Evolutionary conservation across 305 asterid genomes (phyloP).

Genomic region (Fraxinus paxiana): DNA sequence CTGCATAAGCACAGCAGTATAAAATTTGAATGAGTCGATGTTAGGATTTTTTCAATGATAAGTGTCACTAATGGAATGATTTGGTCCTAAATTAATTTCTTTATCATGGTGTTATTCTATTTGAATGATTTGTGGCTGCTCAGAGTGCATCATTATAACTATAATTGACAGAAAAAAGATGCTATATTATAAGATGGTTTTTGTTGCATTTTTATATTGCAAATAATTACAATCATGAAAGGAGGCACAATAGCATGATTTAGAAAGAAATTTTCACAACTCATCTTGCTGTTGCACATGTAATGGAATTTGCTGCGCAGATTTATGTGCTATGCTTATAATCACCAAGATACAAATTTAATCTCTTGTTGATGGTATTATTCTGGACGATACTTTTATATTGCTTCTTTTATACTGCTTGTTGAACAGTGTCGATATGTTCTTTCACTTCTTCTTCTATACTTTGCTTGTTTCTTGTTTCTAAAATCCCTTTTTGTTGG

Average conservation of each 20-base stretch:
- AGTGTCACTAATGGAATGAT: neutral
- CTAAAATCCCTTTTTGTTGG: neutral
- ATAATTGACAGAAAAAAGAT: neutral
- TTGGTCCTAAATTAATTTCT: neutral
- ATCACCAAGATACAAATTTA: conserved; percentile 5
- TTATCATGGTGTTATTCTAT: neutral
- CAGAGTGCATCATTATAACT: neutral
- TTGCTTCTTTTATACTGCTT: conserved; percentile 10
- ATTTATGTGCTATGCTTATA: neutral
- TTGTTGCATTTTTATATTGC: neutral
- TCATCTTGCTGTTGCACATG: neutral
- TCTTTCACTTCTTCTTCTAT: neutral
- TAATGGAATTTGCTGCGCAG: neutral
- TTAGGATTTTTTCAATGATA: neutral
- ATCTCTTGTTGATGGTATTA: neutral
- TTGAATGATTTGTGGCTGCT: neutral
- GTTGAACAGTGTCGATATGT: neutral
- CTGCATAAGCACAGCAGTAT: neutral
- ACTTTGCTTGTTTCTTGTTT: conserved; percentile 7
- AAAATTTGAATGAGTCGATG: neutral
- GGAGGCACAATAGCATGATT: neutral
- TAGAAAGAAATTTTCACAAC: conserved; percentile 4
- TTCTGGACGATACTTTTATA: conserved; percentile 3
- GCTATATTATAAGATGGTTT: neutral
- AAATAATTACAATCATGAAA: neutral